A percentile compares a stretch with the other conserved stretches of the same genome.
Conservation (phyloP, 441 rosid species). For the Adansonia madagascariensis region DNA sequence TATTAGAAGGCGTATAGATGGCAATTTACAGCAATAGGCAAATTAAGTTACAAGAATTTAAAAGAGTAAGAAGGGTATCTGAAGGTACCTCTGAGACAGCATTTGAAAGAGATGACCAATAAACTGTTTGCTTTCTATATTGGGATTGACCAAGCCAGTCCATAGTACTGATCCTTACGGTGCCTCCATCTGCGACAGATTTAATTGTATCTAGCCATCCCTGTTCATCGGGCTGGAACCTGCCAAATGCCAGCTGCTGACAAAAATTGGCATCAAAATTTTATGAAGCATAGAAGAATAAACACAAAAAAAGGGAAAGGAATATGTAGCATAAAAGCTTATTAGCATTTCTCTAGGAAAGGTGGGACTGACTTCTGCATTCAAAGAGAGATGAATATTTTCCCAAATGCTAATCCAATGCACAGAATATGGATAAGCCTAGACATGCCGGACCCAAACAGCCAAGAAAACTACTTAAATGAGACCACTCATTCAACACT, state of each 20-base stretch:
- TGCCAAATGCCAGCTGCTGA: slow-evolving; percentile 70
- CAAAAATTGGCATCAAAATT: slow-evolving; percentile 33
- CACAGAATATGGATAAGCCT: background rate
- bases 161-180: slow-evolving; percentile 78
- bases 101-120: slow-evolving; percentile 77
- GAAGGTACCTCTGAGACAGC: slow-evolving; percentile 74
- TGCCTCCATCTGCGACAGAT: slow-evolving; percentile 62
- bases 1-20: background rate
- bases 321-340: background rate
- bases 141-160: slow-evolving; percentile 97
- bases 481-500: background rate
- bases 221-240: slow-evolving; percentile 75
- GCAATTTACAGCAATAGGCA: background rate
- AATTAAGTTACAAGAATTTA: background rate
- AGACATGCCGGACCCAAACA: background rate
- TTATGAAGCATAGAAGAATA: slow-evolving; percentile 3
- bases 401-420: background rate
- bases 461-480: background rate
- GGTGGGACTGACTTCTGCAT: background rate
- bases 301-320: background rate
- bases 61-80: background rate
- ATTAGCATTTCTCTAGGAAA: background rate
- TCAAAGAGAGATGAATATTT: background rate
- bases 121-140: slow-evolving; percentile 52
- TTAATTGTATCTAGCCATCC: slow-evolving; percentile 87